Evolutionary conservation across 441 rosid genomes (phyloP).

Genomic region (Euphorbia schlechtendalii): DNA sequence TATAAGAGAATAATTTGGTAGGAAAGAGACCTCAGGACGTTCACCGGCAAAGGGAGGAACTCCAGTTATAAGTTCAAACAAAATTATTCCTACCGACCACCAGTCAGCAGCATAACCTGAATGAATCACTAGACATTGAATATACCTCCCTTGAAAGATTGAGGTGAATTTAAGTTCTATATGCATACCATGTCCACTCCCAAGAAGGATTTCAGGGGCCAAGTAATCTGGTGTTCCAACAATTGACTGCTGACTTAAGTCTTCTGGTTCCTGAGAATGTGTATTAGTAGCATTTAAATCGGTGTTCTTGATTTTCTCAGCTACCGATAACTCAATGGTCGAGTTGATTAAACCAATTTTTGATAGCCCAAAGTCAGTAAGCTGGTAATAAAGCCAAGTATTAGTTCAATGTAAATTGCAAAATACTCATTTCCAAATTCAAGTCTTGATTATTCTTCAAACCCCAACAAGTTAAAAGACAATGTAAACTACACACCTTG

Average conservation of each 20-base stretch:
- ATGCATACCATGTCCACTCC: slow-evolving; percentile 65
- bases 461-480: neutral
- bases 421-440: neutral
- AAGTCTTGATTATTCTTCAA: neutral
- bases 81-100: slow-evolving; percentile 92
- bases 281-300: slow-evolving; percentile 30
- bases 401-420: too few relatives aligned
- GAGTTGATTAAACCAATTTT: slow-evolving; percentile 82
- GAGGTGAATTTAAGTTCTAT: slow-evolving; percentile 19
- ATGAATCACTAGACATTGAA: slow-evolving; percentile 25
- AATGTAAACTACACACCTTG: slow-evolving; percentile 53
- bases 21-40: slow-evolving; percentile 53
- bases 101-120: slow-evolving; percentile 82
- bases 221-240: slow-evolving; percentile 89
- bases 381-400: slow-evolving; percentile 45
- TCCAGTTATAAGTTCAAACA: slow-evolving; percentile 76
- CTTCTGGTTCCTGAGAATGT: slow-evolving; percentile 38
- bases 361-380: slow-evolving; percentile 86
- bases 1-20: slow-evolving; percentile 14
- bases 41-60: slow-evolving; percentile 76
- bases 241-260: slow-evolving; percentile 47
- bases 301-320: slow-evolving; percentile 33
- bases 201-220: slow-evolving; percentile 93
- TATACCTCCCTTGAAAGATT: slow-evolving; percentile 18
- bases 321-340: slow-evolving; percentile 66